These are phyloP conservation scores for Aspergillus sp. DNA, from an alignment of 2,329 filamentous ascomycete species.

Conservation along the genomic window DNA sequence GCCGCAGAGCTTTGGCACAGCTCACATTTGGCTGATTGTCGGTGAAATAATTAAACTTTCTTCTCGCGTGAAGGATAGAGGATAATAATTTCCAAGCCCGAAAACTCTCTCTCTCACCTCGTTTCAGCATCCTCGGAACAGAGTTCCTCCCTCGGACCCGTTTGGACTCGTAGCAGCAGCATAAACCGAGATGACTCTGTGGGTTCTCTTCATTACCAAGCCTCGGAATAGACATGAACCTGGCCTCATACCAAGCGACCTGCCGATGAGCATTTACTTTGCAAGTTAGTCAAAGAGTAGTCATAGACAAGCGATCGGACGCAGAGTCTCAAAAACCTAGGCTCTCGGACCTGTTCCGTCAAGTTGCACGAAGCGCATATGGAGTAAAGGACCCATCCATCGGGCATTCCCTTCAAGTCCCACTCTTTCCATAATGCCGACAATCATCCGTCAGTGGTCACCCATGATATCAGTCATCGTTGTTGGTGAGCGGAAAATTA, in stretches of 20 bases:
- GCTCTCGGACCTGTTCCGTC: neutral
- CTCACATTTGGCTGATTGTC: conserved; percentile 14
- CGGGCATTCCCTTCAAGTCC: neutral
- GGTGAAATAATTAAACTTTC: conserved; percentile 19
- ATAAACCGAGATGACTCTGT: no score
- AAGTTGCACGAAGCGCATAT: neutral
- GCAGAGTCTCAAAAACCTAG: neutral
- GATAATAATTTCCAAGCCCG: neutral
- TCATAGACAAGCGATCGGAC: neutral
- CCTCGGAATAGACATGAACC: neutral
- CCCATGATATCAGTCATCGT: neutral
- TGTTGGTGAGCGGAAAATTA: conserved; percentile 11
- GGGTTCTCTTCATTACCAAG: neutral
- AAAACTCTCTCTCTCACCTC: neutral
- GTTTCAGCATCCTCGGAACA: conserved; percentile 2
- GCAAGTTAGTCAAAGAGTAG: no score
- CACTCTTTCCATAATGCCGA: neutral
- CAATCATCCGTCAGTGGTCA: conserved; percentile 15
- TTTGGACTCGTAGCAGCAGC: no score
- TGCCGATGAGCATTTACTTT: neutral
- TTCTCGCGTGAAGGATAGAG: neutral
- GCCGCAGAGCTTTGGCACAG: conserved; percentile 14
- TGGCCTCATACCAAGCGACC: neutral
- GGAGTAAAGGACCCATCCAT: neutral
- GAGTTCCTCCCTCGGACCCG: no score